Conservation (phyloP, 1,284 basidiomycete genomes). For the Rugosomyces carneus region DNA sequence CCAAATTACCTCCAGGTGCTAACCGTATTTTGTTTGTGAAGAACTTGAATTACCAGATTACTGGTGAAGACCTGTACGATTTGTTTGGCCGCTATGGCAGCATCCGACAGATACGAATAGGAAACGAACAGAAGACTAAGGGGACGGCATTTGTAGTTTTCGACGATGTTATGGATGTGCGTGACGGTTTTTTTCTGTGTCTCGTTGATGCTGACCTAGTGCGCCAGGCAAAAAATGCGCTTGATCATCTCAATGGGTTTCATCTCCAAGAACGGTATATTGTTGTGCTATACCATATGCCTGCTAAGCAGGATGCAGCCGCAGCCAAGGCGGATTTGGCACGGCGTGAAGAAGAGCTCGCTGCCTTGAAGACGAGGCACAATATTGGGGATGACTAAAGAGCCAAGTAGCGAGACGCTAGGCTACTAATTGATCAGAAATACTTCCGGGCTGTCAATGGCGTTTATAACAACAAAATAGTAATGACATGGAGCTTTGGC, state of each 20-base stretch:
- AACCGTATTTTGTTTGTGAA: constrained; percentile 84
- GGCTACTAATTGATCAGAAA: constrained; percentile 5
- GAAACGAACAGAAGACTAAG: constrained; percentile 87
- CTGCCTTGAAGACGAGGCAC: constrained; percentile 82
- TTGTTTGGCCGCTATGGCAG: constrained; percentile 97
- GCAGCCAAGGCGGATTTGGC: constrained; percentile 91
- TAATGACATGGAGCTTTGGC: not conserved
- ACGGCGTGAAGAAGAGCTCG: constrained; percentile 86
- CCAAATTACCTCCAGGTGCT: constrained; percentile 80
- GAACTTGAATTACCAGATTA: constrained; percentile 93
- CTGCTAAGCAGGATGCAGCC: constrained; percentile 88
- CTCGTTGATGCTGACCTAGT: constrained; percentile 14
- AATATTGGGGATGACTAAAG: constrained; percentile 67
- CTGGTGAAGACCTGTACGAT: constrained; percentile 92
- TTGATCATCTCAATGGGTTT: constrained; percentile 96
- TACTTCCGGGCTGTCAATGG: constrained; percentile 7
- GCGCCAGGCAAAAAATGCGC: constrained; percentile 84
- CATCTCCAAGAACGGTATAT: constrained; percentile 98
- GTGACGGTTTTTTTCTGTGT: constrained; percentile 24
- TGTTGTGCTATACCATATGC: constrained; percentile 96
- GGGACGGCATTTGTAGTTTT: constrained; percentile 96
- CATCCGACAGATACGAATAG: constrained; percentile 92
- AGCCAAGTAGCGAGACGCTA: constrained; percentile 11
- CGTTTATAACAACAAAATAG: constrained; percentile 2
- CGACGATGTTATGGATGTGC: constrained; percentile 84